Evolutionary conservation across 208 protist species (phyloP).

Genomic region (Leishmania aethiopica): DNA sequence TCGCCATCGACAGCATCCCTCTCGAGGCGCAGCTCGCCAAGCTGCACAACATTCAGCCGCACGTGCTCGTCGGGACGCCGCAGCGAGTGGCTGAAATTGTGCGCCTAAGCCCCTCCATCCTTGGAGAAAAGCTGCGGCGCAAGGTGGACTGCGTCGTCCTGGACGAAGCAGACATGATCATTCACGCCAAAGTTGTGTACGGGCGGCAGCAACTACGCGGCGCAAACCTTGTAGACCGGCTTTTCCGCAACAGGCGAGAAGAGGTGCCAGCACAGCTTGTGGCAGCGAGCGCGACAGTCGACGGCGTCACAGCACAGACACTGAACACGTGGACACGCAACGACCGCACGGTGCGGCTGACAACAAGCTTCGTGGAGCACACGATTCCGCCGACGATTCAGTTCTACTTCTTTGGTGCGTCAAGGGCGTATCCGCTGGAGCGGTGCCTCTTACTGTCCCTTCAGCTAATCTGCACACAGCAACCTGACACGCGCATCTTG

Average conservation of each 20-base stretch:
- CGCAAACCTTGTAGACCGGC: slow-evolving; percentile 73
- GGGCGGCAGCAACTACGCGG: slow-evolving; percentile 57
- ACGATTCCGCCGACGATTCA: slow-evolving; percentile 74
- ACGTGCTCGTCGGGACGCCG: slow-evolving; percentile 89
- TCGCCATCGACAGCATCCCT: slow-evolving; percentile 72
- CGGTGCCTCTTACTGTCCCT: slow-evolving; percentile 51
- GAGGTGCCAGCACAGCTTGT: slow-evolving; percentile 90
- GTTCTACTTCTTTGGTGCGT: slow-evolving; percentile 82
- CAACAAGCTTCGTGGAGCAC: slow-evolving; percentile 90
- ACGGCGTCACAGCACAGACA: slow-evolving; percentile 79
- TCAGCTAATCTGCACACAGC: slow-evolving; percentile 78
- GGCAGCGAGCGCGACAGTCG: slow-evolving; percentile 84
- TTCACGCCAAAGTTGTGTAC: slow-evolving; percentile 35
- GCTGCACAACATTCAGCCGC: slow-evolving; percentile 90
- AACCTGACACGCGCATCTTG: slow-evolving; percentile 61
- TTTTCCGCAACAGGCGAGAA: slow-evolving; percentile 71
- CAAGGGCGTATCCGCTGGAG: slow-evolving; percentile 40
- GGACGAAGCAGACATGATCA: slow-evolving; percentile 86
- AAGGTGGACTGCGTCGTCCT: slow-evolving; percentile 92
- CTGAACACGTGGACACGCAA: slow-evolving; percentile 91
- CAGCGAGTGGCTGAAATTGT: slow-evolving; percentile 79
- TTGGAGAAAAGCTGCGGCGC: slow-evolving; percentile 86
- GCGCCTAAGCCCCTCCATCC: slow-evolving; percentile 60
- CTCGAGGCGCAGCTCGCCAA: slow-evolving; percentile 78
- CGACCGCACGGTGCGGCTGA: slow-evolving; percentile 86